A percentile compares a stretch with the other conserved stretches of the same genome.
These are phyloP conservation scores for Quillaja saponaria DNA, from an alignment of 306 rosid species.

Conservation along the genomic window DNA sequence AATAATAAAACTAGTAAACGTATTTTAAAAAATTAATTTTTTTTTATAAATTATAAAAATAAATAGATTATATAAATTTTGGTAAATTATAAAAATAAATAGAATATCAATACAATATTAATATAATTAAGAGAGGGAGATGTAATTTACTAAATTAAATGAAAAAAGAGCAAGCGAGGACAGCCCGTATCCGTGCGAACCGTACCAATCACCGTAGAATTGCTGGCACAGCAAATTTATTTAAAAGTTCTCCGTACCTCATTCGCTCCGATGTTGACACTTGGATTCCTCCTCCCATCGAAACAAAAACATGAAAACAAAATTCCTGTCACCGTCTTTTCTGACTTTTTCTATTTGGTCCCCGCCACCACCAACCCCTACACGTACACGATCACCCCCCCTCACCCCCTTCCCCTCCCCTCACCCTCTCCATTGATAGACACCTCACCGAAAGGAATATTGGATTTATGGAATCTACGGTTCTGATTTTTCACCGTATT, in stretches of 20 bases:
- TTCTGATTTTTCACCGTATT: not conserved
- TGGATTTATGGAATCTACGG: constrained; percentile 33
- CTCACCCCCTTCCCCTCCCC: constrained; percentile 14
- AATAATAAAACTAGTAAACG: too few species aligned
- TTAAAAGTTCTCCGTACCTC: constrained; percentile 21
- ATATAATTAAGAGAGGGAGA: too few species aligned
- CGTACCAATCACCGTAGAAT: constrained; percentile 21
- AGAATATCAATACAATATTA: too few species aligned
- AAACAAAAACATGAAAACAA: not conserved
- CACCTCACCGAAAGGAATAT: not conserved
- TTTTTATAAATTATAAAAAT: too few species aligned
- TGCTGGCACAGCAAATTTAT: not conserved
- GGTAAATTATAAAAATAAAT: too few species aligned
- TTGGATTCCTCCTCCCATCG: constrained; percentile 11
- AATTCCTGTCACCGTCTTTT: constrained; percentile 34
- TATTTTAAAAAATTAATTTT: too few species aligned
- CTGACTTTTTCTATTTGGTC: constrained; percentile 30
- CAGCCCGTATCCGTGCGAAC: constrained; percentile 39
- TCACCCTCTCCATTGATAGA: constrained; percentile 26
- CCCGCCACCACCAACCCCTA: not conserved
- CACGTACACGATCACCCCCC: too few species aligned
- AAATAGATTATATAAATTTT: too few species aligned
- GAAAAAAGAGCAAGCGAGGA: not conserved
- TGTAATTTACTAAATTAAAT: too few species aligned
- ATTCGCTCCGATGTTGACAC: constrained; percentile 40